These are phyloP conservation scores for Venturia carpophila DNA, from an alignment of 2,329 filamentous ascomycete species.

Conservation along the genomic window DNA sequence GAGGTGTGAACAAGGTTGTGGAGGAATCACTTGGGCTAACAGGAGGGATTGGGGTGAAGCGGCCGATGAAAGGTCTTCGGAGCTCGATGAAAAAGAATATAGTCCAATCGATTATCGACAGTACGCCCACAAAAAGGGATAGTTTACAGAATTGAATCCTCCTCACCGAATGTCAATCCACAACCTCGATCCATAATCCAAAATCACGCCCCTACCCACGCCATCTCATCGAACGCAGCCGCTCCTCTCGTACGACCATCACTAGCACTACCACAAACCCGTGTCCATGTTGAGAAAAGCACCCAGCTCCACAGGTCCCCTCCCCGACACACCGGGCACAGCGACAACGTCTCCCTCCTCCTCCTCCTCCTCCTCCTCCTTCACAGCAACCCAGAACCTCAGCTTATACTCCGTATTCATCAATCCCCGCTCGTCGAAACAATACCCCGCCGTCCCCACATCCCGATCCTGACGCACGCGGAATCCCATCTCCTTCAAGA, in stretches of 20 bases:
- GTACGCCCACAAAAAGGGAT: no score
- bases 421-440: constrained; percentile 79
- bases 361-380: constrained; percentile 31
- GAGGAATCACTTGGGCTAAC: no score
- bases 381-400: constrained; percentile 82
- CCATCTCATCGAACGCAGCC: background rate
- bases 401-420: constrained; percentile 72
- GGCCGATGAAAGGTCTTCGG: no score
- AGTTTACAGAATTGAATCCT: no score
- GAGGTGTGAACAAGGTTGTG: no score
- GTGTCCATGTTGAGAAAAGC: background rate
- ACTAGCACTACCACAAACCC: background rate
- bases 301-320: background rate
- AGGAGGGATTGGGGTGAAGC: no score
- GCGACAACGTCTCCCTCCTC: background rate
- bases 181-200: background rate
- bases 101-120: no score
- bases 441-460: constrained; percentile 68
- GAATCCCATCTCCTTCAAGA: constrained; percentile 72
- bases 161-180: background rate
- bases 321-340: background rate
- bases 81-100: no score
- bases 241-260: background rate
- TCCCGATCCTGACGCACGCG: constrained; percentile 40
- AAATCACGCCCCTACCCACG: background rate